These are phyloP conservation scores for Colletotrichum eremochloae DNA, from an alignment of 2,329 filamentous ascomycete species.

Conservation along the genomic window DNA sequence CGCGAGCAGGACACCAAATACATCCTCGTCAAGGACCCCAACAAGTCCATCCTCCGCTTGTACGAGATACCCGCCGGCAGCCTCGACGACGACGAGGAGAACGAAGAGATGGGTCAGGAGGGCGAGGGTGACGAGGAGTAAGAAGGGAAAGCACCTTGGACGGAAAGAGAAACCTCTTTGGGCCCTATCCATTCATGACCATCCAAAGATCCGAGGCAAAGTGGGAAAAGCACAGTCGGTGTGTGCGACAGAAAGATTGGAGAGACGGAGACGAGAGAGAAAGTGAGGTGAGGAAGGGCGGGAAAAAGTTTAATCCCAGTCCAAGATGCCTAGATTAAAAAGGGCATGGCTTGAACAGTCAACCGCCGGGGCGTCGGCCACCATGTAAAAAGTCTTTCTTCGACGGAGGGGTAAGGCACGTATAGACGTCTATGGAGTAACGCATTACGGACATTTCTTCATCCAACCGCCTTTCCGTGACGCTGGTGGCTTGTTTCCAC, in stretches of 20 bases:
- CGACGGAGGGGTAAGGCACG: constrained; percentile 33
- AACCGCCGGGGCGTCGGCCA: constrained; percentile 33
- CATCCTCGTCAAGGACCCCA: constrained; percentile 89
- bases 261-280: not conserved
- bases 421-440: constrained; percentile 42
- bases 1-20: constrained; percentile 82
- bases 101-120: constrained; percentile 69
- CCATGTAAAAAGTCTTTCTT: constrained; percentile 43
- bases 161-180: constrained; percentile 2
- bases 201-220: not conserved
- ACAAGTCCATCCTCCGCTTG: constrained; percentile 93
- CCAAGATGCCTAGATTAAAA: constrained; percentile 24
- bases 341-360: constrained; percentile 37
- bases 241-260: not conserved
- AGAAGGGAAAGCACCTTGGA: constrained; percentile 19
- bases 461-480: not conserved
- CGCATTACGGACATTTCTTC: constrained; percentile 41
- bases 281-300: not conserved
- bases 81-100: constrained; percentile 91
- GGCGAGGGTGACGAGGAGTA: constrained; percentile 52
- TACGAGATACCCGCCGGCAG: constrained; percentile 91
- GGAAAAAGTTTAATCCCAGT: constrained; percentile 23
- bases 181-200: not conserved
- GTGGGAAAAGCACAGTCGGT: not conserved
- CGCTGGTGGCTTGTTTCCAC: not conserved